These are phyloP conservation scores for Calonectria montana DNA, from an alignment of 2,329 filamentous ascomycete species.

Conservation along the genomic window DNA sequence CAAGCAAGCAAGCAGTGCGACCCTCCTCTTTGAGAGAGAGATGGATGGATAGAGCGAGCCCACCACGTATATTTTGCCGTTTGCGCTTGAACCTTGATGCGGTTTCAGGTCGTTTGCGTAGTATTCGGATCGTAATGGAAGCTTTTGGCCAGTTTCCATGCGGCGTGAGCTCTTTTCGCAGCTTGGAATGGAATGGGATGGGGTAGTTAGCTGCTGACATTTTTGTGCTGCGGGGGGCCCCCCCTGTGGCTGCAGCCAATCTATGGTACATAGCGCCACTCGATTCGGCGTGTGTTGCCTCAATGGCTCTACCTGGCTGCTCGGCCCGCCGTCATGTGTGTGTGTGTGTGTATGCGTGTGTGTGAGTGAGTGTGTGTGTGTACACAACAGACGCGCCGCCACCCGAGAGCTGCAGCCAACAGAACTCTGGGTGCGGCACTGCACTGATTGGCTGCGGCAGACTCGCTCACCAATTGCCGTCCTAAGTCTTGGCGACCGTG, in stretches of 20 bases:
- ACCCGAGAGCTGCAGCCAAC: not conserved
- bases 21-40: not conserved
- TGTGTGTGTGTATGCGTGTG: too few species aligned
- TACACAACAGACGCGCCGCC: too few species aligned
- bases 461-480: conserved; percentile 2
- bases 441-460: not conserved
- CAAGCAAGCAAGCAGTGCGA: not conserved
- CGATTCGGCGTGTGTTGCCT: not conserved
- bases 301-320: too few species aligned
- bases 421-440: not conserved
- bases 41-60: too few species aligned
- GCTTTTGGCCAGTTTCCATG: not conserved
- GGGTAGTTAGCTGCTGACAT: not conserved
- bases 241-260: not conserved
- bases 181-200: too few species aligned
- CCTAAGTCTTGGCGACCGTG: not conserved
- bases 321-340: too few species aligned
- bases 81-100: not conserved
- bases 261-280: too few species aligned
- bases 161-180: not conserved
- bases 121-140: conserved; percentile 10
- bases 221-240: not conserved
- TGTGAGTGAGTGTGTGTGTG: too few species aligned
- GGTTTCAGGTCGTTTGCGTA: not conserved
- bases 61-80: not conserved